These are phyloP conservation scores for Eimeria necatrix DNA, from an alignment of 169 alveolate genomes.

Conservation along the genomic window DNA sequence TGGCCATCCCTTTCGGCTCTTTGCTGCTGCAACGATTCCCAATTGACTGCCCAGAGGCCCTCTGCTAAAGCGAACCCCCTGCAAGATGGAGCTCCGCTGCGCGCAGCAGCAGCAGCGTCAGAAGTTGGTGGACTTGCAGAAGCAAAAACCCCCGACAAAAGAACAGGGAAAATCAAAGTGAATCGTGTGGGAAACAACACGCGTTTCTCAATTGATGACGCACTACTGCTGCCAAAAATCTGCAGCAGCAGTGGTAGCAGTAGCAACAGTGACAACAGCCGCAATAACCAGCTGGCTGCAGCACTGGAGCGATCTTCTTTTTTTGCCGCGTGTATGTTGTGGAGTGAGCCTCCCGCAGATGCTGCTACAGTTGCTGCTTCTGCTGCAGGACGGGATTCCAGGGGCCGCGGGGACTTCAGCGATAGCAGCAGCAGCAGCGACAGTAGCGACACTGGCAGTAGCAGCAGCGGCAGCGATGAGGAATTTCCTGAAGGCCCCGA, in stretches of 20 bases:
- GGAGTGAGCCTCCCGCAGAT: neutral
- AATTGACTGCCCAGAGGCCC: no score
- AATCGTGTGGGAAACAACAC: neutral
- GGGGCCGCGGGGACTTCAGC: neutral
- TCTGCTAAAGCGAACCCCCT: neutral
- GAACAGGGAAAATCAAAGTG: neutral
- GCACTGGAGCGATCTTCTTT: neutral
- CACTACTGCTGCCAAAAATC: neutral
- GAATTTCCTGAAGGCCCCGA: neutral
- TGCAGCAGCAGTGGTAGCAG: slow-evolving; percentile 29
- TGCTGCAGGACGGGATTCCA: neutral
- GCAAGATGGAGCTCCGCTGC: neutral
- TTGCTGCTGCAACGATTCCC: no score
- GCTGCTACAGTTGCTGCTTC: neutral
- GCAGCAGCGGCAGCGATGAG: slow-evolving; percentile 59
- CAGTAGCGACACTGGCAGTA: neutral
- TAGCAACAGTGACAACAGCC: neutral
- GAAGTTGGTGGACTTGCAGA: neutral
- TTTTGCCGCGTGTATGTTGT: neutral
- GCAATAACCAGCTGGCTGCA: neutral
- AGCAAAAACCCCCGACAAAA: neutral
- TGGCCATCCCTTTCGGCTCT: slow-evolving; percentile 25
- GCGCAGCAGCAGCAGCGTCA: slow-evolving; percentile 26
- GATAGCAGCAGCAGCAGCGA: slow-evolving; percentile 1
- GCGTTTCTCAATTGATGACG: neutral